These are phyloP conservation scores for Colletotrichum cordylinicola DNA, from an alignment of 2,329 filamentous ascomycete genomes.

Conservation along the genomic window DNA sequence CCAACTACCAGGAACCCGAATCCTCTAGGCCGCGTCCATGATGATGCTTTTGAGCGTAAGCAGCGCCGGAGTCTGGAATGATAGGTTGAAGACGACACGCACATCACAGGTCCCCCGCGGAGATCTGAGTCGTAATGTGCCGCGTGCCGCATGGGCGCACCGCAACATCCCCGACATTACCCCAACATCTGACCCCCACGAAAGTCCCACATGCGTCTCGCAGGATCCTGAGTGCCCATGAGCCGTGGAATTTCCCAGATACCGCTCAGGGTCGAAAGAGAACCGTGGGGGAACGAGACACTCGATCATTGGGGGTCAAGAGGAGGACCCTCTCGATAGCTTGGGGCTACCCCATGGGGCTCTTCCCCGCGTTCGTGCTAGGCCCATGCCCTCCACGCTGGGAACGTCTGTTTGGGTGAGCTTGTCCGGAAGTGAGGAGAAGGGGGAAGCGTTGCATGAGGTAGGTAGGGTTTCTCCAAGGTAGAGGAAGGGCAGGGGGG, in stretches of 20 bases:
- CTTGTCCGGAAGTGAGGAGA: not conserved
- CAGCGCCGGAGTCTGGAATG: not conserved
- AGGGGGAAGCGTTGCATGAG: not conserved
- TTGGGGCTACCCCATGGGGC: constrained; percentile 14
- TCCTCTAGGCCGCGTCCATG: not conserved
- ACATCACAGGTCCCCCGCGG: not conserved
- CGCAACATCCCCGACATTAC: not conserved
- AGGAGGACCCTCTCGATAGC: not conserved
- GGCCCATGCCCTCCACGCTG: not conserved
- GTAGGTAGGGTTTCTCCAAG: not conserved
- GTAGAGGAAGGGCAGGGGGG: not conserved
- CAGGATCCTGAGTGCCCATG: not conserved
- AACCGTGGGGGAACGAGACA: not conserved
- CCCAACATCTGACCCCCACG: constrained; percentile 14
- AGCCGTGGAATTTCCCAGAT: too few relatives aligned
- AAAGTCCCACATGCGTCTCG: not conserved
- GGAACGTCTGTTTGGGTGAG: not conserved
- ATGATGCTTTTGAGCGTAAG: not conserved
- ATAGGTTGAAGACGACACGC: not conserved
- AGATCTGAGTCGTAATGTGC: not conserved
- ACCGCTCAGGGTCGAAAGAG: not conserved
- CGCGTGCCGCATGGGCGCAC: not conserved
- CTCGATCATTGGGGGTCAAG: not conserved
- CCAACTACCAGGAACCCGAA: not conserved
- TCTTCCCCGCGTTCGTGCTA: constrained; percentile 4